Percentiles rank a stretch among this genome's conserved stretches.
These are phyloP conservation scores for Coniophora puteana DNA, from an alignment of 1,284 basidiomycete genomes.

Conservation along the genomic window DNA sequence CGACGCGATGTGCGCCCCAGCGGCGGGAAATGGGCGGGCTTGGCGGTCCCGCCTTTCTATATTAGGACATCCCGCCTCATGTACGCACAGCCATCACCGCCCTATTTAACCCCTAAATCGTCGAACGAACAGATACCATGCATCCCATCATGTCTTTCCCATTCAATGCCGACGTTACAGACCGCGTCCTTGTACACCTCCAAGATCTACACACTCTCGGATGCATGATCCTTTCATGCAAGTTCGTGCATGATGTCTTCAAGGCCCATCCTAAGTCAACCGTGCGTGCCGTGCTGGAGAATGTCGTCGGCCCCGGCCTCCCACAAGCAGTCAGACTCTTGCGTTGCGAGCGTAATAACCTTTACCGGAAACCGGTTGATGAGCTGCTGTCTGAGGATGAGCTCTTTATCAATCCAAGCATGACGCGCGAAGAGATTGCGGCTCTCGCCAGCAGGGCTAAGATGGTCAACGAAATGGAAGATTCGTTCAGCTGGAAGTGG, in stretches of 20 bases:
- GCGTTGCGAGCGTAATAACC: too few species aligned
- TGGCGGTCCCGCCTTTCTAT: too few species aligned
- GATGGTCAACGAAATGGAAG: slow-evolving; percentile 23
- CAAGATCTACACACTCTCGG: slow-evolving; percentile 27
- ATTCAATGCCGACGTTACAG: slow-evolving; percentile 25
- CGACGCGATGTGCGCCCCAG: too few species aligned
- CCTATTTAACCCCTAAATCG: too few species aligned
- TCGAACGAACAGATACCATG: too few species aligned
- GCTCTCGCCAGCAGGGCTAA: slow-evolving; percentile 18
- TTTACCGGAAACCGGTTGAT: slow-evolving; percentile 7
- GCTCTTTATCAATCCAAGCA: slow-evolving; percentile 4
- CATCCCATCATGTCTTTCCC: too few species aligned
- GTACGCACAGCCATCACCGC: too few species aligned
- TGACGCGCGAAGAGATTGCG: slow-evolving; percentile 8
- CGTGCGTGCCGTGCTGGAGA: slow-evolving; percentile 28
- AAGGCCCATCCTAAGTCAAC: slow-evolving; percentile 28
- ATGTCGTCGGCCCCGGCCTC: slow-evolving; percentile 29
- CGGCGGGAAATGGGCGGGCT: too few species aligned
- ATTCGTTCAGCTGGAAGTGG: slow-evolving; percentile 35
- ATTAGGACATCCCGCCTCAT: too few species aligned
- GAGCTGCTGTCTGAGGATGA: slow-evolving; percentile 11
- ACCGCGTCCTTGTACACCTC: slow-evolving; percentile 26
- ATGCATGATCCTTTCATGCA: slow-evolving; percentile 26
- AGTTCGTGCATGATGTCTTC: slow-evolving; percentile 30
- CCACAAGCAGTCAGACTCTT: slow-evolving; percentile 30